A percentile compares a stretch with the other conserved stretches of the same genome.
Conservation (phyloP, 1,284 basidiomycete genomes). For the Meira miltonrushii region DNA sequence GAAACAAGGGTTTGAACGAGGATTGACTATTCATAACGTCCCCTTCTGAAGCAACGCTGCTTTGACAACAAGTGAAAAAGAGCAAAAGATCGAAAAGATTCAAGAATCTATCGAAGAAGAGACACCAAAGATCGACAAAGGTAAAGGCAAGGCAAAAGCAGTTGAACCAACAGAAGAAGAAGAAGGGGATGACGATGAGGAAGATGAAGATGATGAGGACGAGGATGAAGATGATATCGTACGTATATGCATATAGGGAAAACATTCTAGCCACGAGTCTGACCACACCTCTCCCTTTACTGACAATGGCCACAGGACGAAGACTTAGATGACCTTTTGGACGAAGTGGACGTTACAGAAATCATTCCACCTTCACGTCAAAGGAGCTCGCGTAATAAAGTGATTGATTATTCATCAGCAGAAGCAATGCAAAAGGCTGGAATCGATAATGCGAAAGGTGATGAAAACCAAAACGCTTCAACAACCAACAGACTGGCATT, state of each 20-base stretch:
- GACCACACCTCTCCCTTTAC: no score
- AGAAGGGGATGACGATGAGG: slow-evolving; percentile 8
- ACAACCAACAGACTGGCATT: background rate
- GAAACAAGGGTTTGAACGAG: no score
- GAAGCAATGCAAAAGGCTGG: slow-evolving; percentile 39
- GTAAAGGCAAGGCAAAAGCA: slow-evolving; percentile 6
- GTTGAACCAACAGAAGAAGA: slow-evolving; percentile 10
- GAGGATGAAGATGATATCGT: slow-evolving; percentile 13
- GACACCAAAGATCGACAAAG: background rate
- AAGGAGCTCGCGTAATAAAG: slow-evolving; percentile 29
- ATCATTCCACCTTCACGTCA: slow-evolving; percentile 20
- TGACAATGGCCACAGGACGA: slow-evolving; percentile 1
- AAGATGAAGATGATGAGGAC: slow-evolving; percentile 9
- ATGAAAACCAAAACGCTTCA: slow-evolving; percentile 22
- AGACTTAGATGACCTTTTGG: slow-evolving; percentile 13
- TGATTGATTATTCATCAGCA: slow-evolving; percentile 37
- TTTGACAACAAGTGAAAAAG: no score
- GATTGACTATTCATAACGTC: no score
- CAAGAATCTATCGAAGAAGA: background rate
- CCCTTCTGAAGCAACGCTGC: no score
- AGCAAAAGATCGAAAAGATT: no score
- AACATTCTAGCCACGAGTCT: no score
- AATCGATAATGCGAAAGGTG: slow-evolving; percentile 17
- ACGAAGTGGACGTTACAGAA: slow-evolving; percentile 16
- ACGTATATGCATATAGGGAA: background rate